Percentiles rank a stretch among this genome's conserved stretches.
phyloP scores from a whole-genome alignment of 2,329 filamentous ascomycete species.

The Talaromyces sp. region DNA sequence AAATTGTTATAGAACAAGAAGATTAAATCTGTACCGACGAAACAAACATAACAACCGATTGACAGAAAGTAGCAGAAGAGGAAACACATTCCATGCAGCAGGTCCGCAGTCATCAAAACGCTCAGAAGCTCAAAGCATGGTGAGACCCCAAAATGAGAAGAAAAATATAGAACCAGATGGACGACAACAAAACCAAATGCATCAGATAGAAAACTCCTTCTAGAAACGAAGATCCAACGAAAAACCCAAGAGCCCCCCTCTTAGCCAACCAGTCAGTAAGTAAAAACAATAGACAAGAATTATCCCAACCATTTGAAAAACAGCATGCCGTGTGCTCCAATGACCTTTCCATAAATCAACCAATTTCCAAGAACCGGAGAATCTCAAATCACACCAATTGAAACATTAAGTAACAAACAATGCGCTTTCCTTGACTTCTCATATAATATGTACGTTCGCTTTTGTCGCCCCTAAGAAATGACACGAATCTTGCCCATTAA shows the following conservation, averaged over 20 bases:
- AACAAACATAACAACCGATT: neutral
- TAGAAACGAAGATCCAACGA: constrained; percentile 23
- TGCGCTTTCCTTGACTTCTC: constrained; percentile 26
- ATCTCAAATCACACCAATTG: neutral
- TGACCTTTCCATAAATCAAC: constrained; percentile 24
- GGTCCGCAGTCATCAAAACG: constrained; percentile 18
- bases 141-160: constrained; percentile 15
- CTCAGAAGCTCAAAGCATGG: constrained; percentile 17
- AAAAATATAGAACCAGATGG: neutral
- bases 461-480: constrained; percentile 23
- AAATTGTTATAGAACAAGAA: constrained; percentile 3
- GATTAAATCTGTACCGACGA: constrained; percentile 9
- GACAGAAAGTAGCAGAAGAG: neutral
- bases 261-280: constrained; percentile 22
- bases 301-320: neutral
- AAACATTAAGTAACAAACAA: constrained; percentile 18
- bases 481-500: constrained; percentile 17
- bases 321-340: constrained; percentile 27
- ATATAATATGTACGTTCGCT: constrained; percentile 33
- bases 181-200: constrained; percentile 19
- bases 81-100: constrained; percentile 16
- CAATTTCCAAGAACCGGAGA: constrained; percentile 20
- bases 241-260: constrained; percentile 1
- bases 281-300: constrained; percentile 5
- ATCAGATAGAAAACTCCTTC: constrained; percentile 25